phyloP scores from a whole-genome alignment of 2,329 filamentous ascomycete species.

The Nakataea oryzae region DNA sequence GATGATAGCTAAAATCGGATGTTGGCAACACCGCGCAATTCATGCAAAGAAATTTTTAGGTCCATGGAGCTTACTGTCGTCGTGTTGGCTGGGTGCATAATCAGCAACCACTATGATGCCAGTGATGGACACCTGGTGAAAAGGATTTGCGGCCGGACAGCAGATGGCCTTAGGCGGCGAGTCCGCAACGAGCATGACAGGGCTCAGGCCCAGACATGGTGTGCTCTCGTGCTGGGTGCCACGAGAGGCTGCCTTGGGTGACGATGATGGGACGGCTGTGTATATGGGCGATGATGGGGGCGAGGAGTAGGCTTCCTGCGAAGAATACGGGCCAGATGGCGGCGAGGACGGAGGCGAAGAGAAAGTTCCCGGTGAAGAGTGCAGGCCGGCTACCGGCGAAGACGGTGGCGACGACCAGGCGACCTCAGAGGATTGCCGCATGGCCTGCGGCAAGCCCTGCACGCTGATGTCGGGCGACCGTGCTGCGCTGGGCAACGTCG shows the following conservation, averaged over 20 bases:
- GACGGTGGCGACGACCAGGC: not conserved
- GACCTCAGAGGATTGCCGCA: not conserved
- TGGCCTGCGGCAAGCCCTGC: not conserved
- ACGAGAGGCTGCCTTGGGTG: not conserved
- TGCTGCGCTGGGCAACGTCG: not conserved
- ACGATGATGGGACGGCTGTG: no score
- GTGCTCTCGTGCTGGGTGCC: not conserved
- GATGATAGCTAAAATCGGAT: not conserved
- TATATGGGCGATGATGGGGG: no score
- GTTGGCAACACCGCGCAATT: not conserved
- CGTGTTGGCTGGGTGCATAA: not conserved
- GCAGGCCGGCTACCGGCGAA: not conserved
- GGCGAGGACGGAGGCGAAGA: not conserved
- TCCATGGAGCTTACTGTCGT: not conserved
- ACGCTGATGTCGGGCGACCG: no score
- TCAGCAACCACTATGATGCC: not conserved
- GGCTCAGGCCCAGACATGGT: not conserved
- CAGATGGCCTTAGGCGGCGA: no score
- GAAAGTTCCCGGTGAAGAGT: not conserved
- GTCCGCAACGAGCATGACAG: not conserved
- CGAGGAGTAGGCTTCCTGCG: no score
- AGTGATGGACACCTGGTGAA: not conserved
- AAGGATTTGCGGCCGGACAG: accelerated
- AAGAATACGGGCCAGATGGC: no score
- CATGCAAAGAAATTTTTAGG: accelerated